phyloP scores from a whole-genome alignment of 192 early-diverging fungal genomes.

The Lunasporangiospora selenospora region DNA sequence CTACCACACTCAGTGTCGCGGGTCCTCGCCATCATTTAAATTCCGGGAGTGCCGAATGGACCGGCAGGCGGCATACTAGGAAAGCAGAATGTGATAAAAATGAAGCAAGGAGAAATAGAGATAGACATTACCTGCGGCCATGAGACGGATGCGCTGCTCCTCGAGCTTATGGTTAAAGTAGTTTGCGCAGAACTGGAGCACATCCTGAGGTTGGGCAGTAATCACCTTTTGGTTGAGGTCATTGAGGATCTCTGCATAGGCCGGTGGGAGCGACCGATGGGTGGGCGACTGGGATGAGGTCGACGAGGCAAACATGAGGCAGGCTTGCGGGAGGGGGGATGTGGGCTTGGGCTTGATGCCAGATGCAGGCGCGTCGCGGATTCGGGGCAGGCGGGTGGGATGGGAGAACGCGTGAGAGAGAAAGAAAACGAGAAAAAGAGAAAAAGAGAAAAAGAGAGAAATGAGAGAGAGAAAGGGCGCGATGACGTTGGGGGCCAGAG shows the following conservation, averaged over 20 bases:
- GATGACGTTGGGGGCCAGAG: background rate
- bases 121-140: conserved; percentile 48
- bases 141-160: conserved; percentile 70
- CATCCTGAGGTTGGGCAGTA: conserved; percentile 81
- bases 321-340: too few species aligned
- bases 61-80: too few species aligned
- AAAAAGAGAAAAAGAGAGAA: background rate
- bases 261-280: conserved; percentile 45
- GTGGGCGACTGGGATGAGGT: conserved; percentile 43
- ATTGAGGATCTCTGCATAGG: conserved; percentile 71
- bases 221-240: conserved; percentile 86
- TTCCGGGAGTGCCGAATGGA: too few species aligned
- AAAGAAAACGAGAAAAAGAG: background rate
- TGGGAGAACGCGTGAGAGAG: too few species aligned
- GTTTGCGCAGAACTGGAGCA: conserved; percentile 91
- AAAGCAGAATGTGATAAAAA: too few species aligned
- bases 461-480: background rate
- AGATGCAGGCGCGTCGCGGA: too few species aligned
- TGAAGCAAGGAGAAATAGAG: too few species aligned
- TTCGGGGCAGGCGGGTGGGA: too few species aligned
- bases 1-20: too few species aligned
- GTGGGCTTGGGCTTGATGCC: too few species aligned
- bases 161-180: conserved; percentile 89
- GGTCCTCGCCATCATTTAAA: too few species aligned
- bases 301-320: conserved; percentile 46